Base-by-base conservation (phyloP, 2,329 filamentous ascomycete genomes). In the Truncatella angustata region DNA sequence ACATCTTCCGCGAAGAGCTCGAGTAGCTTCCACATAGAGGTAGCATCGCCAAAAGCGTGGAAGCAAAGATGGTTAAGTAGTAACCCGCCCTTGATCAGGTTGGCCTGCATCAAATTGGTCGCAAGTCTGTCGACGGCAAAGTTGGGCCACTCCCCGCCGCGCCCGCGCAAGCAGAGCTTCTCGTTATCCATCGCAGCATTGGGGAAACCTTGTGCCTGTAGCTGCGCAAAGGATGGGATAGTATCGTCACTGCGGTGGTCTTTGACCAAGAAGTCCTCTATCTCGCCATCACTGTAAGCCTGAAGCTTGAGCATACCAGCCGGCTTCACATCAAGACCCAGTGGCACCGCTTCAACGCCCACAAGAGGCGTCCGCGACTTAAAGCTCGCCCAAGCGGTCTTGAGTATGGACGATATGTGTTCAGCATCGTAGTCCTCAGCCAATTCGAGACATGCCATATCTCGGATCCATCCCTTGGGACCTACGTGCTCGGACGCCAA, bases 1-100 rank as follows among this genome's bases (percentile, higher is more conserved):
- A 66, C 68, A 35, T 66, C 67, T 43, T 71, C 67, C 4, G 69
- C 68, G 66, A 68, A 70, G 7, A 67, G 58, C 24, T 65, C 60
- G 16, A 64, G 61, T 62, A 66, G 67, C 34, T 56, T 60, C 39
- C 60, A 64, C 42, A 66, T 70, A 4, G 63, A 56, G 9, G 58
- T 66, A 3, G 63, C 68, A 9, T 71, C 69, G 6, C 66, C 69
- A 16, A 65, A 61, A 50, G 71, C 62, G 39, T 71, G 69, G 10
- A 68, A 62, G 30, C 60, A 58, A 44, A 55, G 56, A 55, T 57
- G 55, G 21, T 53, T 62, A 45, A 68, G 43, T 9, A 68, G 55
- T 49, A 68, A 24, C 11, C 66, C 66, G 2, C 66, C 65, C 1
- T 47, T 52, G 35, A 67, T 61, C 52, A 68, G 67, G 52, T 67